Base-by-base conservation (phyloP, 2,329 filamentous ascomycete species). In the Annulohypoxylon truncatum region DNA sequence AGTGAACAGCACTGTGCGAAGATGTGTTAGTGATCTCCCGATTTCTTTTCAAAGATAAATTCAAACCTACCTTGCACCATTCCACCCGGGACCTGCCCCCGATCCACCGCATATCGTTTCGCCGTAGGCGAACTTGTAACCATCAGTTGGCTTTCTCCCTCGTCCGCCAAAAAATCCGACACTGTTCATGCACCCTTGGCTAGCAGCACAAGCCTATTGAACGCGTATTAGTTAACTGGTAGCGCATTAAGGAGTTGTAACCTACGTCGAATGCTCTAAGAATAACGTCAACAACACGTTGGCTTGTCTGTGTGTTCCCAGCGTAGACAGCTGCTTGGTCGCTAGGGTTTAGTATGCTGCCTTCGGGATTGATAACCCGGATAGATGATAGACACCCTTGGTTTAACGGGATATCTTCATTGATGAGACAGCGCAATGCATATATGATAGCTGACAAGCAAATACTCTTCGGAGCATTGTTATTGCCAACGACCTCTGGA, bases 101-200 rank as follows among this genome's bases (percentile, higher is more conserved):
- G 83, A 85, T 0, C 90, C 90, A 12, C 90, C 90, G 1, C 88
- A 87, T 67, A 93, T 92, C 1, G 90, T 92, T 75, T 93, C 90
- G 73, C 92, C 92, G 80, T 92, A 93, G n/a, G 90, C 90, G 74
- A 93, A 93, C 35, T 66, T 64, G 22, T 66, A 65, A 0, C 64
- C 70, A 9, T 63, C 55, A 3, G 35, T 61, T 29, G 55, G 47
- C 28, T 67, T 62, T 13, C 56, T 64, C 47, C 69, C 65, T 0
- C 76, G 76, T 1, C 61, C 61, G 35, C 68, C 68, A 33, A 88
- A 89, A 71, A 92, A 92, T 59, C 91, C 92, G 72, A 94, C 94
- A 0, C 91, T 94, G 77, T 94, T 94, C 76, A 88, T 90, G 73
- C 92, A 90, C 20, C 92, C 92, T 71, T 94, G 92, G 0, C 84